A percentile compares a stretch with the other conserved stretches of the same genome.
These are phyloP conservation scores for Aspergillus biplanus DNA, from an alignment of 495 filamentous ascomycete genomes.

Conservation along the genomic window DNA sequence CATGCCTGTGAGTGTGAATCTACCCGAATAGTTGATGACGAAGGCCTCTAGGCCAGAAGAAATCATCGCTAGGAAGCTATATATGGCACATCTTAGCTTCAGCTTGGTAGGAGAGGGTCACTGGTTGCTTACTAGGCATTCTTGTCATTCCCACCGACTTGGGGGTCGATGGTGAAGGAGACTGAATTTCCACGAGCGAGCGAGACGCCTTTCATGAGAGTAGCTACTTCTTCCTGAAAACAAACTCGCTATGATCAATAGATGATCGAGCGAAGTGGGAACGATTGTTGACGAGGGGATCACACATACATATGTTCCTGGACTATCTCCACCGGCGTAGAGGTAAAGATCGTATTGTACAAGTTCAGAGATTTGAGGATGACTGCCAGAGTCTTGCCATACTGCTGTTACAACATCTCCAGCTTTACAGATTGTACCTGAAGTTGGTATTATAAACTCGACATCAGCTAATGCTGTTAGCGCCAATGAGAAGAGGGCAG, in stretches of 20 bases:
- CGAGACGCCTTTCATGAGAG: slow-evolving; percentile 39
- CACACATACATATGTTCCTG: slow-evolving; percentile 43
- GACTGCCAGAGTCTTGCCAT: slow-evolving; percentile 61
- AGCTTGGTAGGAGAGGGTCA: background rate
- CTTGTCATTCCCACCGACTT: slow-evolving; percentile 49
- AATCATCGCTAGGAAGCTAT: slow-evolving; percentile 68
- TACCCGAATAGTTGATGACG: slow-evolving; percentile 62
- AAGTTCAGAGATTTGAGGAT: slow-evolving; percentile 54
- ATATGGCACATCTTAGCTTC: slow-evolving; percentile 1
- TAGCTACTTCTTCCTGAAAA: slow-evolving; percentile 46
- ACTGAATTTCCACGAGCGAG: slow-evolving; percentile 57
- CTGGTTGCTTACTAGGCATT: slow-evolving; percentile 65
- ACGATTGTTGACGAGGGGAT: background rate
- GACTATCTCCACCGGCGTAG: slow-evolving; percentile 64
- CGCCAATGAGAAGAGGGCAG: slow-evolving; percentile 45
- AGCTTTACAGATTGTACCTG: slow-evolving; percentile 50
- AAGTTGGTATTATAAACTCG: slow-evolving; percentile 43
- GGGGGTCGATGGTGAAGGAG: slow-evolving; percentile 52
- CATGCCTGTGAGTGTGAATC: slow-evolving; percentile 71
- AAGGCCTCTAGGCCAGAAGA: slow-evolving; percentile 54
- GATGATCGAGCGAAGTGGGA: background rate
- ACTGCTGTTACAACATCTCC: slow-evolving; percentile 55
- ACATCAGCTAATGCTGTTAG: slow-evolving; percentile 58
- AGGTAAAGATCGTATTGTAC: slow-evolving; percentile 63
- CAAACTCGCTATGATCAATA: slow-evolving; percentile 7